Evolutionary conservation across 352 stramenopile genomes (phyloP), one percentile per base, ranked within the genome.

Genomic region (Phytopythium kandeliae): DNA sequence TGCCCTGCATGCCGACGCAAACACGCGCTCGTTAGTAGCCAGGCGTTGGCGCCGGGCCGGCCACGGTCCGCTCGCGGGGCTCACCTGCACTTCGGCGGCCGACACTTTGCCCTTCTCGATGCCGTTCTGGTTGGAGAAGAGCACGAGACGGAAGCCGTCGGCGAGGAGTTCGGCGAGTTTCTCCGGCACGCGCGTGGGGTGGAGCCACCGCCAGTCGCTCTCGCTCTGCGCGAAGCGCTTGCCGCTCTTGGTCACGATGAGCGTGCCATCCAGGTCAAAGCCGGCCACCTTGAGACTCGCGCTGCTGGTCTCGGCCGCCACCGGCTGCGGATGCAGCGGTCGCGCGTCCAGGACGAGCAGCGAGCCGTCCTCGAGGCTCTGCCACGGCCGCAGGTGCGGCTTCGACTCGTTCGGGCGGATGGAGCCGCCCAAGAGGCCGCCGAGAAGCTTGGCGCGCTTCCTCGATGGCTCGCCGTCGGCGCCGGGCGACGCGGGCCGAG

Each of bases 61-160:
- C 31, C 7, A 35, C 5, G 13, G 37, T 4, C 13, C 7, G 4
- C 2, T 22, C 8, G 13, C 38, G 25, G n/a, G 19, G 3, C 44
- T 11, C 26, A 89, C 78, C 71, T 91, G 68, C 19, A 95, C 65
- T 48, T 89, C 74, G 0, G 47, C 51, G 2, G 57, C 72, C 2
- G 58, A 74, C 7, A 80, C 74, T 25, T 91, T 88, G 40, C 84
- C 82, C 59, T 88, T 90, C 34, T 75, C 76, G 22, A 95, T 65
- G 11, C 84, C 84, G 35, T 91, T 90, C 53, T 95, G 84, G 65
- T 95, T 95, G 21, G 84, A 95, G 42, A 92, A 77, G 30, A 95
- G 73, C 6, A 78, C 67, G 15, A 95, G 57, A 34, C 63, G 60
- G 52, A 73, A 92, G 0, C 74, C 77, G 9, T 79, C 60, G 9